phyloP scores from a whole-genome alignment of 129 eudicot species.

The Pittosporum tobira region DNA sequence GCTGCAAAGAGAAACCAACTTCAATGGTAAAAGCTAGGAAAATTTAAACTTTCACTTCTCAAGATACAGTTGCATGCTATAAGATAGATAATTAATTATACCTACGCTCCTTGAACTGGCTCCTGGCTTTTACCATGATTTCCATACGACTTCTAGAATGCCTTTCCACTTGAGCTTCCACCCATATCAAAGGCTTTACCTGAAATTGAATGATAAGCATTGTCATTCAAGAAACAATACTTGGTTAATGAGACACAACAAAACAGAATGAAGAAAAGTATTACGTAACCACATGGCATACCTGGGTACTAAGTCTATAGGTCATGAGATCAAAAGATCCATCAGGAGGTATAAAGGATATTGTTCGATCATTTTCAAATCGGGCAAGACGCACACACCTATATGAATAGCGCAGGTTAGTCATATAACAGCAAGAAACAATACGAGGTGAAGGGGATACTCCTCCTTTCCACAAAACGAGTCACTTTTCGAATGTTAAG shows the following conservation, averaged over 20 bases:
- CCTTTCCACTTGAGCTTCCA: slow-evolving; percentile 92
- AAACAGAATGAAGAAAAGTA: too few species aligned
- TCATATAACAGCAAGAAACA: slow-evolving; percentile 8
- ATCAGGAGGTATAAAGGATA: slow-evolving; percentile 96
- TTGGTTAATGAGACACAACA: slow-evolving; percentile 9
- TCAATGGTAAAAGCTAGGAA: slow-evolving; percentile 1
- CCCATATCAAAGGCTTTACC: slow-evolving; percentile 99
- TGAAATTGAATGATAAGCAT: slow-evolving; percentile 16
- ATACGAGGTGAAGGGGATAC: neutral
- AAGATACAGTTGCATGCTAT: neutral
- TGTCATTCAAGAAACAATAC: neutral
- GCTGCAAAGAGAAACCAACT: slow-evolving; percentile 38
- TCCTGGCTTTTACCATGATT: slow-evolving; percentile 76
- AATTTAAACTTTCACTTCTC: neutral
- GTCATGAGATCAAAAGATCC: slow-evolving; percentile 99
- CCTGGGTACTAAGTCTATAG: slow-evolving; percentile 95
- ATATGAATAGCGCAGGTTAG: slow-evolving; percentile 9
- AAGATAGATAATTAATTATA: slow-evolving; percentile 13
- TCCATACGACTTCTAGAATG: slow-evolving; percentile 98
- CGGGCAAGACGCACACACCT: slow-evolving; percentile 99
- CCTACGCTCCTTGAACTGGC: slow-evolving; percentile 99
- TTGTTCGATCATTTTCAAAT: slow-evolving; percentile 89
- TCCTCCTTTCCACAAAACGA: too few species aligned
- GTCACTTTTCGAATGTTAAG: too few species aligned
- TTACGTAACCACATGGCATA: slow-evolving; percentile 12